Evolutionary conservation across 2,329 filamentous ascomycete genomes (phyloP).

Genomic region (Nemania sp.): DNA sequence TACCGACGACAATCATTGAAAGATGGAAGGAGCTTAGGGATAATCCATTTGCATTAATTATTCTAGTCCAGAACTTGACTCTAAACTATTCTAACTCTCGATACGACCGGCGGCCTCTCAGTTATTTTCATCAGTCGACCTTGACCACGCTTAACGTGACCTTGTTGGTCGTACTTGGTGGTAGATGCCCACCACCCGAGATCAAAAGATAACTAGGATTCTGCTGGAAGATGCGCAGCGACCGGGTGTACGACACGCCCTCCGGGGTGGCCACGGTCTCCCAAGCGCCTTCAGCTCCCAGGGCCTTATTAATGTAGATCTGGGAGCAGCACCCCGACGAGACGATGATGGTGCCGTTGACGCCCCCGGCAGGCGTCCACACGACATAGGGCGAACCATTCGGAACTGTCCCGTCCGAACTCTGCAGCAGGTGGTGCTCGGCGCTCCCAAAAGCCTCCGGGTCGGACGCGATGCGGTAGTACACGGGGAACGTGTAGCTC

Average conservation of each 20-base stretch:
- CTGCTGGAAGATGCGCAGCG: constrained; percentile 46
- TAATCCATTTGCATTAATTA: not conserved
- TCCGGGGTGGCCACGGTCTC: constrained; percentile 45
- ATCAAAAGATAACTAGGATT: constrained; percentile 48
- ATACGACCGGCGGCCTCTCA: not conserved
- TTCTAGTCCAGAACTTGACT: not conserved
- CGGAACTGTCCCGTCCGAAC: constrained; percentile 46
- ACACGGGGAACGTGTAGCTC: constrained; percentile 47
- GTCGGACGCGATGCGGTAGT: constrained; percentile 50
- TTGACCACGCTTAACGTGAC: constrained; percentile 47
- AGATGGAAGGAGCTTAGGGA: not conserved
- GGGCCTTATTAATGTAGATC: constrained; percentile 49
- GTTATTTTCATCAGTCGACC: constrained; percentile 7
- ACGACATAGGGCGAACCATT: constrained; percentile 52
- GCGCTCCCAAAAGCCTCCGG: constrained; percentile 48
- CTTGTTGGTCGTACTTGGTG: constrained; percentile 57
- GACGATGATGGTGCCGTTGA: constrained; percentile 51
- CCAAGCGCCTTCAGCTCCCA: constrained; percentile 50
- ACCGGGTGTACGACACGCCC: constrained; percentile 47
- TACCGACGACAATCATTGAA: not conserved
- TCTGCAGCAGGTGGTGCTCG: constrained; percentile 41
- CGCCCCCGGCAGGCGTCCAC: constrained; percentile 51
- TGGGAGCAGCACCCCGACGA: constrained; percentile 50
- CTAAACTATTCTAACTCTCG: not conserved
- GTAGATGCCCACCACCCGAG: constrained; percentile 55